These are phyloP conservation scores for Candida broadrunensis DNA, from an alignment of 805 yeast species.

Conservation along the genomic window DNA sequence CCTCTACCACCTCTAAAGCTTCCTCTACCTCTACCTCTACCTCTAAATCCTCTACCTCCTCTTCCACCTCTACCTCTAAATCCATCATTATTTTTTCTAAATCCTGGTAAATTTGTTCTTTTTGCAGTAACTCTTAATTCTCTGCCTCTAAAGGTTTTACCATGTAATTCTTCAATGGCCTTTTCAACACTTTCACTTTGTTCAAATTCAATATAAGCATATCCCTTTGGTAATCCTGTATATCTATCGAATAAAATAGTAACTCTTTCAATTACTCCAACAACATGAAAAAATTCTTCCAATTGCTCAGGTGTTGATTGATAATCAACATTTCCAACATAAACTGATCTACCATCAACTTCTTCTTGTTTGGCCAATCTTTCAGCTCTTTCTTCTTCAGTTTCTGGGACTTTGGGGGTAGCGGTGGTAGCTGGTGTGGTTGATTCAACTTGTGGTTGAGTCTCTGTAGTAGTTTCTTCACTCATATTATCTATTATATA, in stretches of 20 bases:
- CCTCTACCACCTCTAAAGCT: constrained; percentile 3
- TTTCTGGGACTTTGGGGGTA: constrained; percentile 13
- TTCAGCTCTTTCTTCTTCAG: constrained; percentile 29
- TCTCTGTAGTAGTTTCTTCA: constrained; percentile 2
- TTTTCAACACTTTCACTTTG: constrained; percentile 35
- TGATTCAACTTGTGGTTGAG: constrained; percentile 2
- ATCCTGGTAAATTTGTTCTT: constrained; percentile 55
- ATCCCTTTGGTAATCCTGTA: constrained; percentile 52
- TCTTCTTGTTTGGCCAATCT: constrained; percentile 40
- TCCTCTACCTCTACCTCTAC: constrained; percentile 25
- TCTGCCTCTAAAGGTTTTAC: constrained; percentile 43
- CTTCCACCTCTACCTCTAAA: constrained; percentile 33
- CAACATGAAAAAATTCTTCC: constrained; percentile 42
- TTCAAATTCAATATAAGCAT: constrained; percentile 62
- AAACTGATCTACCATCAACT: constrained; percentile 51
- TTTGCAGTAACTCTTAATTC: constrained; percentile 46
- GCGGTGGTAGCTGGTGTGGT: not conserved
- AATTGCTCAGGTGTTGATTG: constrained; percentile 49
- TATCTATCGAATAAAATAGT: constrained; percentile 47
- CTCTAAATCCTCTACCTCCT: constrained; percentile 29
- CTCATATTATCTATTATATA: too few species aligned
- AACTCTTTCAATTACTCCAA: constrained; percentile 49
- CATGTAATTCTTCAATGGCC: constrained; percentile 46
- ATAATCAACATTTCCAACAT: constrained; percentile 50
- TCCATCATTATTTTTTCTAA: constrained; percentile 24